Evolutionary conservation across 1,284 basidiomycete species (phyloP), one percentile per base, ranked within the genome.

Genomic region (Ustilago loliicola): DNA sequence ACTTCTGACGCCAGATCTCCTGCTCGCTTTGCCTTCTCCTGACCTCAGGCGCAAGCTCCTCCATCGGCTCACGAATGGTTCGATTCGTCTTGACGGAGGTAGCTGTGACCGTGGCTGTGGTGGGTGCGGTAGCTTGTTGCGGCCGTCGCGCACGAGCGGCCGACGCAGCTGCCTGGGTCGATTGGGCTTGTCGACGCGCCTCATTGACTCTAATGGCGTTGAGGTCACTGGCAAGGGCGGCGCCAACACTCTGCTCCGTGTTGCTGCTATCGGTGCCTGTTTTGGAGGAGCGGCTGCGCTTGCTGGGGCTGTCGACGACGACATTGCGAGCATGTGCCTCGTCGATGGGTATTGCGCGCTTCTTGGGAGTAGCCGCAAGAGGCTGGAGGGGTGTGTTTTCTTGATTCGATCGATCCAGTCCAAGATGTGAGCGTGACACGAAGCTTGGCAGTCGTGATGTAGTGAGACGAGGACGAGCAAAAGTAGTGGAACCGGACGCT

Each of bases 291-390:
- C 80, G 74, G 53, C 78, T 78, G 11, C 72, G 60, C 57, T 80
- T 83, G 66, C 71, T 77, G 27, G 75, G 80, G 29, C 72, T 80
- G 25, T 76, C 66, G 30, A 71, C 68, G 51, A 79, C 72, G 11
- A 72, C 56, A 48, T 83, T 85, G 48, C 85, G 83, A 10, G 61
- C 57, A 61, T 86, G 85, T 9, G 80, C 72, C 21, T 81, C 81
- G 25, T 86, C 85, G 45, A 73, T 70, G 5, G 85, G 85, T 17
- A 84, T 78, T 4, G 79, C 80, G 27, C 85, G 82, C 61, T 86
- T 86, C 56, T 80, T 80, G 8, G 85, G 85, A 30, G 85, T 85
- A 25, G 71, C 61, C 1, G 73, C 72, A 19, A 62, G 47, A n/a
- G 61, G 48, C 11, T 55, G 23, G 8, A 57, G 53, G 4, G 69